Conservation (phyloP, 2,329 filamentous ascomycete species). For the Monosporascus sp. region DNA sequence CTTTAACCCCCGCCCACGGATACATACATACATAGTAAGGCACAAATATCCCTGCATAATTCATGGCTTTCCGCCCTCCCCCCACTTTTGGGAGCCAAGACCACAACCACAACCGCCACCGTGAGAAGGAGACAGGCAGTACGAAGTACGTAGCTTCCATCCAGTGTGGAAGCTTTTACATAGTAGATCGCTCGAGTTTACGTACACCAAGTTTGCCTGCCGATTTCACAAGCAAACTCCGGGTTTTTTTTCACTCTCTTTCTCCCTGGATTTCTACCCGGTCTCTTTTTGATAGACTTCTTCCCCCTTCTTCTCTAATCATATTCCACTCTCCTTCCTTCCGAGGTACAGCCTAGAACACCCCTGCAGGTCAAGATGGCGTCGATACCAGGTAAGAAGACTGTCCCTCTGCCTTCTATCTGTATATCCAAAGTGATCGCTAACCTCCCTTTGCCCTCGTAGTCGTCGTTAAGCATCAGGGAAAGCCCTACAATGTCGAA, state of each 20-base stretch:
- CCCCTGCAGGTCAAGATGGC: slow-evolving; percentile 17
- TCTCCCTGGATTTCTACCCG: neutral
- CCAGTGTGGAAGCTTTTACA: neutral
- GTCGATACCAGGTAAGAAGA: slow-evolving; percentile 23
- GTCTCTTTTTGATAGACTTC: neutral
- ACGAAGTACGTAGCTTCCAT: too few species aligned
- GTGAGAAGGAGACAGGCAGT: too few species aligned
- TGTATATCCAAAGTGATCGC: slow-evolving; percentile 2
- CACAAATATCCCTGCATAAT: neutral
- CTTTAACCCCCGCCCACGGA: too few species aligned
- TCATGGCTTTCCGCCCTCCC: neutral
- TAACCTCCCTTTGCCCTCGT: slow-evolving; percentile 12
- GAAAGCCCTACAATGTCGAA: slow-evolving; percentile 92
- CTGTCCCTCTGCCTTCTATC: neutral
- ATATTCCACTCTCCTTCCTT: neutral
- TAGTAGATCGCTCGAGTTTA: neutral
- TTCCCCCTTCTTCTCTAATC: neutral
- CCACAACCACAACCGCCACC: neutral
- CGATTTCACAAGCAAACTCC: neutral
- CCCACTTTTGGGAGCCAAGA: neutral
- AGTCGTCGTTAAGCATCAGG: slow-evolving; percentile 93
- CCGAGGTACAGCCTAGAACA: neutral
- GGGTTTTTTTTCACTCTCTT: neutral
- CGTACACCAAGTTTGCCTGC: slow-evolving; percentile 2
- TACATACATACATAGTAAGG: too few species aligned